phyloP scores from a whole-genome alignment of 495 filamentous ascomycete species.

The Talaromyces proteolyticus region DNA sequence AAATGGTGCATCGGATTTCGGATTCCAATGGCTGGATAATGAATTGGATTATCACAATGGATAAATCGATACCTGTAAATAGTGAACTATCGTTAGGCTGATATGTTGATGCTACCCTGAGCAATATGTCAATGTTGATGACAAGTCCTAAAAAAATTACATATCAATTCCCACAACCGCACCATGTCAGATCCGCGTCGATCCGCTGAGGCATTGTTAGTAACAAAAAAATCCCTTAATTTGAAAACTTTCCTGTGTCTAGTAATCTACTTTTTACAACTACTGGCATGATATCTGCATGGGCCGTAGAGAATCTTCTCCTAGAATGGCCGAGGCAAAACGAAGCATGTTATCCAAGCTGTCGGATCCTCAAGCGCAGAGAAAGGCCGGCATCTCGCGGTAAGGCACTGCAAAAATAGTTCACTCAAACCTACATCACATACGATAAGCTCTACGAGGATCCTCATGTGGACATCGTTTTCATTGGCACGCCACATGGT shows the following conservation, averaged over 20 bases:
- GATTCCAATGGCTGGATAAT: no score
- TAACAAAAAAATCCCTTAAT: slow-evolving; percentile 7
- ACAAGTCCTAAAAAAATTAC: no score
- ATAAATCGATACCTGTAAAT: no score
- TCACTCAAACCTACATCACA: slow-evolving; percentile 18
- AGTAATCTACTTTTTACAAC: background rate
- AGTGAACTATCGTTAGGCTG: no score
- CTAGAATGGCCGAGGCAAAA: slow-evolving; percentile 15
- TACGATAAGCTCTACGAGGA: slow-evolving; percentile 27
- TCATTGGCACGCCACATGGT: slow-evolving; percentile 37
- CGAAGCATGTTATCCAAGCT: slow-evolving; percentile 21
- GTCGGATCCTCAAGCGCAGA: slow-evolving; percentile 25
- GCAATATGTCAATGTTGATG: no score
- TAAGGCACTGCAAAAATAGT: slow-evolving; percentile 8
- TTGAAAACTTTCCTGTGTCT: background rate
- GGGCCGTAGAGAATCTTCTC: slow-evolving; percentile 21
- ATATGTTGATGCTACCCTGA: no score
- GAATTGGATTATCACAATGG: no score
- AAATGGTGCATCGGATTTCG: no score
- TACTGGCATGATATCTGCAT: slow-evolving; percentile 20
- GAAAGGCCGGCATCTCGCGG: slow-evolving; percentile 20
- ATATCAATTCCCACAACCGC: background rate
- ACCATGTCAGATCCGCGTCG: background rate
- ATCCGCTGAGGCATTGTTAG: slow-evolving; percentile 13
- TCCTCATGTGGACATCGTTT: slow-evolving; percentile 34